These are phyloP conservation scores for Tolypocladium nubicola DNA, from an alignment of 2,329 filamentous ascomycete genomes.

Conservation along the genomic window DNA sequence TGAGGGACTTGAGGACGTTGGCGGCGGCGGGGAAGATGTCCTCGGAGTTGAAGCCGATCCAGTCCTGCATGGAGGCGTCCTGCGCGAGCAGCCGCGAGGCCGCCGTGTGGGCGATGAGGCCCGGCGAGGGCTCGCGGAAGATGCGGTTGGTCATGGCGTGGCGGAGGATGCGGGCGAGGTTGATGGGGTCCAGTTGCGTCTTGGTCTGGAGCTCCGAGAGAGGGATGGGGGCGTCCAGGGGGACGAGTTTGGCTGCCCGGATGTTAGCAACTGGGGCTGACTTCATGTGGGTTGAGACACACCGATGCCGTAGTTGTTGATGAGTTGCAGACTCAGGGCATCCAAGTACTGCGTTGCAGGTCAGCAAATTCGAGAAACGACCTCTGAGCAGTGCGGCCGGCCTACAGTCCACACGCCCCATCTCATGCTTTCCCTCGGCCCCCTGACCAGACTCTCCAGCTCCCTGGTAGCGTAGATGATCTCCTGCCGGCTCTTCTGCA, in stretches of 20 bases:
- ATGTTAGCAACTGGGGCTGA: neutral
- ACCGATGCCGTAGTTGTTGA: constrained; percentile 42
- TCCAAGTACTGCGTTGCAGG: constrained; percentile 31
- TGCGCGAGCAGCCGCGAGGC: constrained; percentile 39
- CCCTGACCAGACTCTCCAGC: constrained; percentile 34
- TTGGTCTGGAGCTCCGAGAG: constrained; percentile 34
- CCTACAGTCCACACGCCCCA: constrained; percentile 43
- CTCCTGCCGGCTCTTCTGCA: constrained; percentile 33
- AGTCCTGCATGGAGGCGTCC: constrained; percentile 36
- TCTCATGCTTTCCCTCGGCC: constrained; percentile 38
- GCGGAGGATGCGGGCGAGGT: constrained; percentile 39
- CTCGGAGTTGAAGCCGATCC: constrained; percentile 44
- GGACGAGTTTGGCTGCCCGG: constrained; percentile 36
- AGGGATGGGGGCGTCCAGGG: constrained; percentile 31
- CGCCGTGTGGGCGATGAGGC: constrained; percentile 43
- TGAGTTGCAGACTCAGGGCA: constrained; percentile 36
- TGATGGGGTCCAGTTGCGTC: constrained; percentile 34
- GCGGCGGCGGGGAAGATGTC: constrained; percentile 40
- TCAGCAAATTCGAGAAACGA: neutral
- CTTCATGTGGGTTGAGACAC: neutral
- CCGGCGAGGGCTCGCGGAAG: constrained; percentile 40
- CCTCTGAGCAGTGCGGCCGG: constrained; percentile 1
- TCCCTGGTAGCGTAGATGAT: constrained; percentile 39
- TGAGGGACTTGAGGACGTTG: constrained; percentile 34
- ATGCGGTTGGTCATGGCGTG: constrained; percentile 48